Percentiles rank a stretch among this genome's conserved stretches.
Evolutionary conservation across 2,329 filamentous ascomycete genomes (phyloP).

Genomic region (Calonectria montana): DNA sequence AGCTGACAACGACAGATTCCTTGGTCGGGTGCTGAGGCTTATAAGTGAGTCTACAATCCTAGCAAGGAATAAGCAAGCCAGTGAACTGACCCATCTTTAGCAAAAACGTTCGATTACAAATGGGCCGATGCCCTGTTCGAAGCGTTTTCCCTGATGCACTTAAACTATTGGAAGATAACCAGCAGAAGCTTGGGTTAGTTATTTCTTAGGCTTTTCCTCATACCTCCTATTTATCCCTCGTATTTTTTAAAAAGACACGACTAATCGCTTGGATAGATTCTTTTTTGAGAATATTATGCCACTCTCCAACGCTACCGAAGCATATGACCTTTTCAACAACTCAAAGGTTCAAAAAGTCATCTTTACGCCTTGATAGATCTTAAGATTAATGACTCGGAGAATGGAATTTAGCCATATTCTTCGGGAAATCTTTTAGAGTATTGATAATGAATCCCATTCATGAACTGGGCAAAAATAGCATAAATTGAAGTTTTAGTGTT

Average conservation of each 20-base stretch:
- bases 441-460: no score
- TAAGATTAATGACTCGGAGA: neutral
- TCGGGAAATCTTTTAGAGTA: no score
- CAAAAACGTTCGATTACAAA: conserved; percentile 79
- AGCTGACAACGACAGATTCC: conserved; percentile 63
- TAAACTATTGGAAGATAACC: neutral
- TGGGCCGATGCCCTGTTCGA: conserved; percentile 81
- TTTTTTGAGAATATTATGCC: conserved; percentile 1
- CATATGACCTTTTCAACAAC: neutral
- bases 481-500: no score
- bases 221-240: neutral
- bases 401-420: no score
- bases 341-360: conserved; percentile 7
- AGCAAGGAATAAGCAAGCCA: conserved; percentile 27
- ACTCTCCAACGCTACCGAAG: neutral
- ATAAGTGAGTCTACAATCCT: conserved; percentile 55
- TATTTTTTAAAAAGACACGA: neutral
- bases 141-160: conserved; percentile 65
- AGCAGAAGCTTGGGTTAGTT: neutral
- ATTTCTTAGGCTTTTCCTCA: neutral
- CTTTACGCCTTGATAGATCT: neutral
- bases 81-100: conserved; percentile 48
- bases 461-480: no score
- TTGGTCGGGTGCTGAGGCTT: conserved; percentile 73
- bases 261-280: neutral